Conservation (phyloP, 2,329 filamentous ascomycete species). For the Fusarium sp. region DNA sequence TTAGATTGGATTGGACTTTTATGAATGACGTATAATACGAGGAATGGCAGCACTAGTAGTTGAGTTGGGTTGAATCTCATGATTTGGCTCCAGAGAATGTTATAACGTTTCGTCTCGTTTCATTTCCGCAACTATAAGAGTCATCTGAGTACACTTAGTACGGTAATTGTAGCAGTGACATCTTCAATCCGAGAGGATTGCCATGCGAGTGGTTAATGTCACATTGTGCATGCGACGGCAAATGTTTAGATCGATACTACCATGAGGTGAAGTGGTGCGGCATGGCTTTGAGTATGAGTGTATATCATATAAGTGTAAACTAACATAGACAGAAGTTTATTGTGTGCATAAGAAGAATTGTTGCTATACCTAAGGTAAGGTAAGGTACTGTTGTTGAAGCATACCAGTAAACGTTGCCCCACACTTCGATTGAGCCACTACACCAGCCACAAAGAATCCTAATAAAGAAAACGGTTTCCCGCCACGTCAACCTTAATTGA, state of each 20-base stretch:
- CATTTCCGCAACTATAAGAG: neutral
- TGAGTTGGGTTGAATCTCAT: neutral
- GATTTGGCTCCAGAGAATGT: neutral
- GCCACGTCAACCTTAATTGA: constrained; percentile 36
- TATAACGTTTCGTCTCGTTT: neutral
- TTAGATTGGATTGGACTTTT: constrained; percentile 44
- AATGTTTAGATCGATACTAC: neutral
- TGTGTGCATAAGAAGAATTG: neutral
- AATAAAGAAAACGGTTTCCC: constrained; percentile 25
- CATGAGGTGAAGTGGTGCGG: neutral
- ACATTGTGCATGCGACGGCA: neutral
- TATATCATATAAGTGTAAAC: neutral
- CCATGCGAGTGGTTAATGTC: neutral
- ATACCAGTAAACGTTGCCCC: neutral
- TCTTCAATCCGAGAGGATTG: neutral
- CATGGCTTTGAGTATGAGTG: too few relatives aligned
- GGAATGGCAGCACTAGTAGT: constrained; percentile 33
- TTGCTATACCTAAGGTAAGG: neutral
- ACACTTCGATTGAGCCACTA: constrained; percentile 28
- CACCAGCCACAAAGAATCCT: constrained; percentile 31
- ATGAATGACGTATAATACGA: constrained; percentile 37
- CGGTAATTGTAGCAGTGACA: neutral
- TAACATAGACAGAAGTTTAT: neutral
- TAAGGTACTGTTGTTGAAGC: neutral
- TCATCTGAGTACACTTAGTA: neutral